Base-by-base conservation (phyloP, 768 basidiomycete genomes). In the Lentinula sp. region DNA sequence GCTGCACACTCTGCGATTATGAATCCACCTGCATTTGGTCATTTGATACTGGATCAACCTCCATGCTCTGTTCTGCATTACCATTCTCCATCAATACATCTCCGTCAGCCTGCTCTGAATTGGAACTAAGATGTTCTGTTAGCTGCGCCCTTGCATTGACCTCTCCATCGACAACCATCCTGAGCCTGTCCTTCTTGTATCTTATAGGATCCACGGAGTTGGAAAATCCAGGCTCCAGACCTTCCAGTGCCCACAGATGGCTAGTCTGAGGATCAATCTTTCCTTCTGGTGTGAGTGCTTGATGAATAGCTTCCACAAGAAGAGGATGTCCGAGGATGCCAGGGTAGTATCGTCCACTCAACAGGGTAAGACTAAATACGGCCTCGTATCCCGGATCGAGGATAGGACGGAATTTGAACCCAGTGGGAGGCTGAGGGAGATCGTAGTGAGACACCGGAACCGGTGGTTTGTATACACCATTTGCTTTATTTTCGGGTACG, bases 321-420 rank as follows among this genome's bases (percentile, higher is more conserved):
- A 86, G 74, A 1, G 88, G 88, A 67, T 91, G 89, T 20, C 75
- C 68, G 23, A 92, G 77, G 39, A 94, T 76, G 6, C 79, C 74
- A 4, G 91, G 88, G 68, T 94, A 94, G 70, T 94, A 94, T 59
- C 93, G 79, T 36, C 93, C 93, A 36, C 84, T 84, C 62, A 95
- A 78, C 51, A 91, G 75, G 39, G 84, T 82, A 45, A 93, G 76
- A 2, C 85, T 85, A n/a, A 91, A 64, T 18, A 88, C 81, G 15
- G 81, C 81, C 71, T 93, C 90, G 62, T 81, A 70, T 0, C 82
- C 87, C 6, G 83, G 75, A 2, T 77, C 67, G 13, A 91, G 76
- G 60, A 94, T 85, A 0, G 82, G 77, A 16, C 88, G 82, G 73
- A 91, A 93, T 63, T 77, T 79, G 71, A 80, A 92, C 0, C 90